A percentile compares a stretch with the other conserved stretches of the same genome.
These are phyloP conservation scores for Clonostachys chloroleuca DNA, from an alignment of 2,329 filamentous ascomycete species.

Conservation along the genomic window DNA sequence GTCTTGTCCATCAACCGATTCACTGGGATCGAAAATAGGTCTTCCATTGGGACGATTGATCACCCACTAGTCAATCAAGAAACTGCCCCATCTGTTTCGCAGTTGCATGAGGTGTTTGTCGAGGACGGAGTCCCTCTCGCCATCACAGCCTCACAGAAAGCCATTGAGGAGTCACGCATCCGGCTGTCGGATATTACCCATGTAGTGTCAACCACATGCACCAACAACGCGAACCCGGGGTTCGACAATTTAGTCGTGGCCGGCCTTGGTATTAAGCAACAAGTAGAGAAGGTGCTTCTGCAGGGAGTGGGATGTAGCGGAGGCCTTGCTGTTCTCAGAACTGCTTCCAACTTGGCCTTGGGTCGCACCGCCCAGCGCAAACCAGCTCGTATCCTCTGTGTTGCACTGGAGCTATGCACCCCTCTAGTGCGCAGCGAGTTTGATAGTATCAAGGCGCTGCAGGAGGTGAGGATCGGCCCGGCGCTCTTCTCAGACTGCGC, in stretches of 20 bases:
- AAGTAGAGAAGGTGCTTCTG: slow-evolving; percentile 60
- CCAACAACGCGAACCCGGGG: slow-evolving; percentile 64
- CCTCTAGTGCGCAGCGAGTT: slow-evolving; percentile 61
- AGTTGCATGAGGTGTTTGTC: slow-evolving; percentile 51
- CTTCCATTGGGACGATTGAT: slow-evolving; percentile 56
- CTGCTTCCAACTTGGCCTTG: slow-evolving; percentile 62
- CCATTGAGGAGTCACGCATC: slow-evolving; percentile 14
- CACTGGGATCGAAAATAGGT: slow-evolving; percentile 60
- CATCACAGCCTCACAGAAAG: slow-evolving; percentile 48
- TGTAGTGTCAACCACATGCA: slow-evolving; percentile 64
- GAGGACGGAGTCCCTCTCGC: slow-evolving; percentile 54
- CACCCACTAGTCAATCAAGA: slow-evolving; percentile 57
- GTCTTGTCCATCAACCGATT: slow-evolving; percentile 59
- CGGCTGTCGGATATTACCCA: slow-evolving; percentile 52
- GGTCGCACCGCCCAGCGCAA: slow-evolving; percentile 54
- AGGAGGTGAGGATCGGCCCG: slow-evolving; percentile 60
- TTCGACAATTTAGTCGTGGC: slow-evolving; percentile 63
- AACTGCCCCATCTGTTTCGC: slow-evolving; percentile 43
- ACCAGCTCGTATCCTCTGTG: slow-evolving; percentile 59
- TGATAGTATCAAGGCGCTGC: slow-evolving; percentile 52
- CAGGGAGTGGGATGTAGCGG: slow-evolving; percentile 65
- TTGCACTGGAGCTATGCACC: slow-evolving; percentile 61
- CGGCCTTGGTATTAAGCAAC: slow-evolving; percentile 48
- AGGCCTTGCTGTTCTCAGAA: slow-evolving; percentile 56
- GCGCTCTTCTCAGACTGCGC: slow-evolving; percentile 68